Evolutionary conservation across 2,329 filamentous ascomycete genomes (phyloP).

Genomic region (Scortechinia acanthostroma): DNA sequence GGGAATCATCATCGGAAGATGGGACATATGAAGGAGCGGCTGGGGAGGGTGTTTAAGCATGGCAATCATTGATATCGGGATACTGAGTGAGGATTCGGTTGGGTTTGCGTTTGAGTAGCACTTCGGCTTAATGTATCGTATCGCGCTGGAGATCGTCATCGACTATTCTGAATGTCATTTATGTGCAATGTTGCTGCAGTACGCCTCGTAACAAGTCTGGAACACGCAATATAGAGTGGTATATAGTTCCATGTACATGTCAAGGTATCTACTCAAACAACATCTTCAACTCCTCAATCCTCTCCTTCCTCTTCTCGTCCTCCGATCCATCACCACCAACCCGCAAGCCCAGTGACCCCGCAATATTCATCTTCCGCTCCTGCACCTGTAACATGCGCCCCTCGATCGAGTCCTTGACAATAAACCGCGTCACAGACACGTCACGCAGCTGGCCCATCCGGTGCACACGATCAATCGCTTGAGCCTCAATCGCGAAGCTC

Average conservation of each 20-base stretch:
- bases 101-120: too few relatives aligned
- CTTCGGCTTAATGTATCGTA: too few relatives aligned
- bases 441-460: conserved; percentile 11
- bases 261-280: conserved; percentile 3
- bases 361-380: conserved; percentile 2
- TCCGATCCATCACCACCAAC: not conserved
- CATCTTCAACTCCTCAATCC: not conserved
- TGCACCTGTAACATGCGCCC: not conserved
- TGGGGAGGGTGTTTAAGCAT: not conserved
- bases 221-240: too few relatives aligned
- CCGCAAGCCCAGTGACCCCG: not conserved
- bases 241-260: too few relatives aligned
- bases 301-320: not conserved
- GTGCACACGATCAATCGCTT: conserved; percentile 13
- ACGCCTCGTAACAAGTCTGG: too few relatives aligned
- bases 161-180: too few relatives aligned
- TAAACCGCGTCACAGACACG: conserved; percentile 10
- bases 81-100: too few relatives aligned
- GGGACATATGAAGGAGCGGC: not conserved
- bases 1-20: not conserved
- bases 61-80: too few relatives aligned
- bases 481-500: conserved; percentile 11
- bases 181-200: too few relatives aligned
- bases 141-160: too few relatives aligned
- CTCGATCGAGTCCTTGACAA: conserved; percentile 12